These are phyloP conservation scores for Candida piceae DNA, from an alignment of 805 yeast species.

Conservation along the genomic window DNA sequence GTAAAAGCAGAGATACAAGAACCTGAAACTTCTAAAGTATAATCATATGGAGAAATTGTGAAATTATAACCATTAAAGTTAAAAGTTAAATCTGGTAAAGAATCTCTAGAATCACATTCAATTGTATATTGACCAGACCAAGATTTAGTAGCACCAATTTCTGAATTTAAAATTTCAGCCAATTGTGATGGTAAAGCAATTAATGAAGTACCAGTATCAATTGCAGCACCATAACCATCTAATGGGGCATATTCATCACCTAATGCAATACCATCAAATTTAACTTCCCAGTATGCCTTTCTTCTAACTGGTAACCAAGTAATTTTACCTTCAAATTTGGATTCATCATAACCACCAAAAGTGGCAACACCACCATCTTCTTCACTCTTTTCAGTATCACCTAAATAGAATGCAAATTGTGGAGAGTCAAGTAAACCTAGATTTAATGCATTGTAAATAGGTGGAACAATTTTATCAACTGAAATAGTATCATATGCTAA, in stretches of 20 bases:
- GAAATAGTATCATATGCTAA: constrained; percentile 90
- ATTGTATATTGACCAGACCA: constrained; percentile 97
- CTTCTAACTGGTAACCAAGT: constrained; percentile 98
- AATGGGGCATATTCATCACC: constrained; percentile 90
- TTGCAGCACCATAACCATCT: constrained; percentile 87
- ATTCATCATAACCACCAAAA: constrained; percentile 87
- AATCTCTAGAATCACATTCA: constrained; percentile 82
- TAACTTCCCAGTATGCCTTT: constrained; percentile 99
- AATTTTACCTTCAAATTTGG: constrained; percentile 74
- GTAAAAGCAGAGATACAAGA: constrained; percentile 95
- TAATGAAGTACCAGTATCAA: constrained; percentile 97
- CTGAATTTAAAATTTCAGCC: constrained; percentile 91
- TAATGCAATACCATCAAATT: constrained; percentile 81
- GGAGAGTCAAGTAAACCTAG: constrained; percentile 78
- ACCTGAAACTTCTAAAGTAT: constrained; percentile 91
- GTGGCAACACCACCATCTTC: constrained; percentile 86
- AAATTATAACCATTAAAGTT: constrained; percentile 87
- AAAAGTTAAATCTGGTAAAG: constrained; percentile 88
- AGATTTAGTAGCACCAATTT: constrained; percentile 94
- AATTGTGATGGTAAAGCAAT: constrained; percentile 91
- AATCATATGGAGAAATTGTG: constrained; percentile 84
- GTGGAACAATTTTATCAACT: constrained; percentile 87
- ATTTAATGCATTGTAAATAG: constrained; percentile 82
- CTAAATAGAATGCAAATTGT: constrained; percentile 86
- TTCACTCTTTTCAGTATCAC: constrained; percentile 63